Evolutionary conservation across 139 green algal genomes (phyloP).

Genomic region (Eudorina sp.): DNA sequence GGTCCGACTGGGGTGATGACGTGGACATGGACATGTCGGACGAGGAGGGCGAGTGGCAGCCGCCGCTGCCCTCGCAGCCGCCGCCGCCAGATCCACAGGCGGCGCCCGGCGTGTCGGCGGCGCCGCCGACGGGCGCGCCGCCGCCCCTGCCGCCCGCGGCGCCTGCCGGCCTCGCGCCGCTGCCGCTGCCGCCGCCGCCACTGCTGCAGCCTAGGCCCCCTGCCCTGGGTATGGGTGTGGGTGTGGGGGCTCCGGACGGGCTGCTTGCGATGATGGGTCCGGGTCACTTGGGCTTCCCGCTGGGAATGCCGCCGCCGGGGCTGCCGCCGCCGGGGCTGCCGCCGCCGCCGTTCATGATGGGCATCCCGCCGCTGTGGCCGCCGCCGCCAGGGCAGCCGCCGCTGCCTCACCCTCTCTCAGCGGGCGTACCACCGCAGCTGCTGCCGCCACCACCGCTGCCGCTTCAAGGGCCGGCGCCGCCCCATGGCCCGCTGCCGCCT

Average conservation of each 20-base stretch:
- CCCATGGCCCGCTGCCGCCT: background rate
- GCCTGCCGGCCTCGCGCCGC: background rate
- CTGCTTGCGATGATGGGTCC: background rate
- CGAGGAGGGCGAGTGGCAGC: constrained; percentile 5
- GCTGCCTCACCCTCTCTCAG: background rate
- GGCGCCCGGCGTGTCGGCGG: background rate
- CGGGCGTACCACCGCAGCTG: background rate
- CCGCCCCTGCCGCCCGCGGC: background rate
- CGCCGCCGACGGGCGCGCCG: background rate
- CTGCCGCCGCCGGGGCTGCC: background rate
- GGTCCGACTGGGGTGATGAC: constrained; percentile 19
- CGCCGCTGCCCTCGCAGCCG: constrained; percentile 1
- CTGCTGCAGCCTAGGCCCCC: background rate
- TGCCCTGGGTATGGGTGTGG: background rate
- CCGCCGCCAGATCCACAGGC: background rate
- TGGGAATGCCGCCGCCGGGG: constrained; percentile 6
- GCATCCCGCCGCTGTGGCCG: background rate
- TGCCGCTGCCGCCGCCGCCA: background rate
- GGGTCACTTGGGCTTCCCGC: background rate
- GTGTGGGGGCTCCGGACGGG: background rate
- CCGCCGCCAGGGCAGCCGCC: background rate
- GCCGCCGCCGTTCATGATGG: constrained; percentile 34
- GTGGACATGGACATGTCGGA: constrained; percentile 40
- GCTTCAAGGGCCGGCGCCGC: background rate
- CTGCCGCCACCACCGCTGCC: background rate